A percentile compares a stretch with the other conserved stretches of the same genome.
phyloP scores from a whole-genome alignment of 352 stramenopile genomes.

The Pseudoperonospora humuli region DNA sequence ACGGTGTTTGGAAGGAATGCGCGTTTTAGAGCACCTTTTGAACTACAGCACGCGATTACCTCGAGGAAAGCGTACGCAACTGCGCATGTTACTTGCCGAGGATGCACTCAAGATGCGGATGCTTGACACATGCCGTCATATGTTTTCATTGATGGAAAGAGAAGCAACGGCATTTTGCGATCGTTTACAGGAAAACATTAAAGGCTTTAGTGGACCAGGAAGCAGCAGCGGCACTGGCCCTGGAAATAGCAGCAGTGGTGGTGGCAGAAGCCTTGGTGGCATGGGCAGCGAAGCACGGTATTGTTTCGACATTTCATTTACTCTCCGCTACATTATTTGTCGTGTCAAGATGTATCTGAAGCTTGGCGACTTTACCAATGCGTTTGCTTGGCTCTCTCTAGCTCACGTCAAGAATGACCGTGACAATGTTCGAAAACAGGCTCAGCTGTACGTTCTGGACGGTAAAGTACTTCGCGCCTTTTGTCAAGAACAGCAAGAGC shows the following conservation, averaged over 20 bases:
- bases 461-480: constrained; percentile 50
- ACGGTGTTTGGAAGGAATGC: constrained; percentile 69
- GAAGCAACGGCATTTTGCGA: constrained; percentile 74
- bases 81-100: constrained; percentile 75
- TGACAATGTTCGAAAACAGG: constrained; percentile 57
- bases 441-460: constrained; percentile 62
- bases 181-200: constrained; percentile 59
- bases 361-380: constrained; percentile 40
- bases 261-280: constrained; percentile 47
- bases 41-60: constrained; percentile 64
- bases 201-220: constrained; percentile 37
- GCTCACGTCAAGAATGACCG: constrained; percentile 70
- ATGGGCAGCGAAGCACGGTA: constrained; percentile 72
- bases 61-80: constrained; percentile 66
- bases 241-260: constrained; percentile 40
- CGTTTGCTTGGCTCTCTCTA: constrained; percentile 66
- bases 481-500: constrained; percentile 50
- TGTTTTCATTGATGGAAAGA: constrained; percentile 65
- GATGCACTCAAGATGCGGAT: constrained; percentile 68
- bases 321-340: constrained; percentile 58
- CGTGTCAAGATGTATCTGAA: constrained; percentile 61
- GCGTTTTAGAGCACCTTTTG: constrained; percentile 69
- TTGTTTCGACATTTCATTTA: constrained; percentile 78
- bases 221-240: constrained; percentile 40
- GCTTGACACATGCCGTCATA: constrained; percentile 65